Conservation (phyloP, 2,329 filamentous ascomycete genomes). For the Penicillium hesseltinei region DNA sequence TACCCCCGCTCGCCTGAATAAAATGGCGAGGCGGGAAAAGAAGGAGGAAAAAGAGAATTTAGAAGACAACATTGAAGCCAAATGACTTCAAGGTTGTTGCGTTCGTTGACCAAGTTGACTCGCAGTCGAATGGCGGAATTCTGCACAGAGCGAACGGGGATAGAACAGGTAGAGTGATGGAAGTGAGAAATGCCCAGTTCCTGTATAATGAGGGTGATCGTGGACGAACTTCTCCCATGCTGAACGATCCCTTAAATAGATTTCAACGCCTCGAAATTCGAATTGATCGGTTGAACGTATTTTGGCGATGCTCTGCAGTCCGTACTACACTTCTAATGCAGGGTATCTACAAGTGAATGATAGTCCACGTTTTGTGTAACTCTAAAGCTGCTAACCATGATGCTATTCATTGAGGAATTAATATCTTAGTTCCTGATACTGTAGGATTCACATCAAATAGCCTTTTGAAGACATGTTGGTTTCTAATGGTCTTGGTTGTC, state of each 20-base stretch:
- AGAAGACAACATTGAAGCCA: not conserved
- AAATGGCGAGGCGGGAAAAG: too few relatives aligned
- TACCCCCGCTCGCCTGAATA: too few relatives aligned
- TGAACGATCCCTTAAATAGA: not conserved
- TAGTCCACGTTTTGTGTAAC: not conserved
- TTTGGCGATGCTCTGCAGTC: not conserved
- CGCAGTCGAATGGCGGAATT: not conserved
- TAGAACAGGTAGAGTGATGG: not conserved
- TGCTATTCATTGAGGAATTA: not conserved
- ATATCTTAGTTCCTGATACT: not conserved
- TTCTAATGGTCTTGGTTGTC: not conserved
- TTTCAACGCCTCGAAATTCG: not conserved
- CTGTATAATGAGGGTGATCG: too few relatives aligned
- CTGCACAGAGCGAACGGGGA: not conserved
- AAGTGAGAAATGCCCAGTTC: too few relatives aligned
- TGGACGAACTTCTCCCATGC: too few relatives aligned
- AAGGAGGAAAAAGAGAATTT: too few relatives aligned
- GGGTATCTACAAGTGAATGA: not conserved
- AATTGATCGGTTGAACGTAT: not conserved
- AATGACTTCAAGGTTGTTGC: not conserved
- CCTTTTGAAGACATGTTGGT: not conserved
- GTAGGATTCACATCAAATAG: not conserved
- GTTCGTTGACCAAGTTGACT: not conserved
- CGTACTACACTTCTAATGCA: not conserved
- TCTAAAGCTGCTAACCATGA: not conserved